Conservation (phyloP, 495 filamentous ascomycete species). For the Penicillium lagena region DNA sequence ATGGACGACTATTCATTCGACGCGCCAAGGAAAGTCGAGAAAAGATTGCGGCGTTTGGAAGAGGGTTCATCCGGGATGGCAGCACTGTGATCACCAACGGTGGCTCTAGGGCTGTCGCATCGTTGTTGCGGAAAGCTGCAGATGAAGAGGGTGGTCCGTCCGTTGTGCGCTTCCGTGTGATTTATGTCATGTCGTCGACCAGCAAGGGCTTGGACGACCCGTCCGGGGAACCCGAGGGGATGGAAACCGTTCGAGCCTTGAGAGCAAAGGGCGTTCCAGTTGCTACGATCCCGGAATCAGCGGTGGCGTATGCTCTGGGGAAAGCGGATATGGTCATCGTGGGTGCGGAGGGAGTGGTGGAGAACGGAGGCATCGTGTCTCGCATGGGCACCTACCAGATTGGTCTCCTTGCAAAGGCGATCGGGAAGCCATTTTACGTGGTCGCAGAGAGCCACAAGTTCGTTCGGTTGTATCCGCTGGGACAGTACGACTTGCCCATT, state of each 20-base stretch:
- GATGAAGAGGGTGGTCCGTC: conserved; percentile 52
- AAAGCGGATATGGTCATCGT: conserved; percentile 78
- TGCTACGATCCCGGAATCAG: conserved; percentile 73
- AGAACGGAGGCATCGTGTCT: conserved; percentile 88
- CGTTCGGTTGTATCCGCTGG: conserved; percentile 70
- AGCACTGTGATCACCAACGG: conserved; percentile 80
- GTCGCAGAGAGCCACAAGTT: conserved; percentile 96
- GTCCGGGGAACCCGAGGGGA: conserved; percentile 48
- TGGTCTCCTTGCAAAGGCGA: conserved; percentile 69
- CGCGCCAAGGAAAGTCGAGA: conserved; percentile 81
- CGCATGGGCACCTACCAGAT: conserved; percentile 90
- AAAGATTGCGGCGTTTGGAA: conserved; percentile 73
- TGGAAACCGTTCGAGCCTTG: conserved; percentile 59
- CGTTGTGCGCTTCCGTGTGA: conserved; percentile 67
- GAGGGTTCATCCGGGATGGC: conserved; percentile 69
- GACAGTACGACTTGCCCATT: conserved; percentile 71
- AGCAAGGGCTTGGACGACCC: conserved; percentile 21
- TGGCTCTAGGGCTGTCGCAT: conserved; percentile 74
- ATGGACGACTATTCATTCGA: conserved; percentile 76
- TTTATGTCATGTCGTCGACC: conserved; percentile 60
- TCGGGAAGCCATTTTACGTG: conserved; percentile 79
- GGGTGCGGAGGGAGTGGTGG: conserved; percentile 89
- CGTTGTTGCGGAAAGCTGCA: conserved; percentile 66
- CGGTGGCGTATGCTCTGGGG: conserved; percentile 79
- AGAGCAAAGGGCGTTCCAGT: conserved; percentile 71